Percentiles rank a stretch among this genome's conserved stretches.
Evolutionary conservation across 192 early-diverging fungal genomes (phyloP).

Genomic region (Tieghemiomyces parasiticus): DNA sequence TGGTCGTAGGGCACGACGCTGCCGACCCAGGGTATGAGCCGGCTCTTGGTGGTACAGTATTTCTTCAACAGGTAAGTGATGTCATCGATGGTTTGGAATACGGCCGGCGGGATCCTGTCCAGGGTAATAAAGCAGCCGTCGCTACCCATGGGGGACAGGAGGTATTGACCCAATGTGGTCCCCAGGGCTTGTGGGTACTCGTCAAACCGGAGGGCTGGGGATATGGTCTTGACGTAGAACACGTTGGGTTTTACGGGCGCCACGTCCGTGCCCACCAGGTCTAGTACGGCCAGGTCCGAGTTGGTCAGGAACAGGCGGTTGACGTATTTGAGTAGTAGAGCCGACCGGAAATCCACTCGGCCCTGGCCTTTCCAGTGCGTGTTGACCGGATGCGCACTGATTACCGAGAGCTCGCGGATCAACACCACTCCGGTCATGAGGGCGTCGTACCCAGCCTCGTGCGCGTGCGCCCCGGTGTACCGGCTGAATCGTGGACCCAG

Average conservation of each 20-base stretch:
- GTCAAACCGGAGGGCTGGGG: neutral
- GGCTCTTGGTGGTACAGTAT: neutral
- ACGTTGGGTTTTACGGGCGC: neutral
- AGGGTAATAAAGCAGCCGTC: neutral
- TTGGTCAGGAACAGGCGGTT: neutral
- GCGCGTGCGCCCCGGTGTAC: constrained; percentile 35
- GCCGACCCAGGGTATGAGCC: neutral
- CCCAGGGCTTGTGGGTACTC: neutral
- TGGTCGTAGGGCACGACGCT: neutral
- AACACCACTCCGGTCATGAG: constrained; percentile 77
- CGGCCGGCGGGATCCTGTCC: neutral
- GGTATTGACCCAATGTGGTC: neutral
- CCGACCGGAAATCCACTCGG: neutral
- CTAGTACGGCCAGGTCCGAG: neutral
- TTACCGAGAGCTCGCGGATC: constrained; percentile 39
- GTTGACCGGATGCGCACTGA: constrained; percentile 1
- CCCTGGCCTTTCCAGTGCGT: neutral
- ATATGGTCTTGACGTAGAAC: neutral
- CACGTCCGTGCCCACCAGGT: neutral
- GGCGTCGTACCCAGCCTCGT: constrained; percentile 91
- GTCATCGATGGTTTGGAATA: neutral
- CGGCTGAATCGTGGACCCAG: constrained; percentile 33
- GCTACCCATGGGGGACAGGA: neutral
- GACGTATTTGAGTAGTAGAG: neutral
- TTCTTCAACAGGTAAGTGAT: constrained; percentile 4